phyloP scores from a whole-genome alignment of 139 green algal genomes.

The Coelastrella sp. region DNA sequence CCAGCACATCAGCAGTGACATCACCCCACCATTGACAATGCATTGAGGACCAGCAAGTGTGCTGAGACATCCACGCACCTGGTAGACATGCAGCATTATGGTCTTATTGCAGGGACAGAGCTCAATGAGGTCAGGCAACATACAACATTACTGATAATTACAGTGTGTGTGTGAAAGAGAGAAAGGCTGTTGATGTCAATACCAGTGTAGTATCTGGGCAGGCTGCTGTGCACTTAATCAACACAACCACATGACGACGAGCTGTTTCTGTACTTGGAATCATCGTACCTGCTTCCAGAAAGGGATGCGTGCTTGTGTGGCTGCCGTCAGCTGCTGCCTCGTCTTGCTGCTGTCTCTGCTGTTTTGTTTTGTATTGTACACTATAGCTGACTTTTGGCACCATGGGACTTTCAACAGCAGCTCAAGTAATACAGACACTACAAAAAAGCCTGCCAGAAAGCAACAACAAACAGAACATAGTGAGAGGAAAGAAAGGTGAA shows the following conservation, averaged over 20 bases:
- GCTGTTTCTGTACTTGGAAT: too few relatives aligned
- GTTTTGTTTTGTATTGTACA: background rate
- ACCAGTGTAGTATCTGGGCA: too few relatives aligned
- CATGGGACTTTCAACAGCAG: background rate
- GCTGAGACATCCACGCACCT: background rate
- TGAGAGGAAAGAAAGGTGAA: too few relatives aligned
- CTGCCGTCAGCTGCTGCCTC: constrained; percentile 7
- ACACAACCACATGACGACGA: too few relatives aligned
- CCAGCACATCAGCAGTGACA: constrained; percentile 21
- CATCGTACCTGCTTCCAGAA: background rate
- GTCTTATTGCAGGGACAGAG: too few relatives aligned
- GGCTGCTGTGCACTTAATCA: too few relatives aligned
- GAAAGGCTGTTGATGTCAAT: too few relatives aligned
- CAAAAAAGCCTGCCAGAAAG: constrained; percentile 1
- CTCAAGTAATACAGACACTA: background rate
- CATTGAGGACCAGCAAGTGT: background rate
- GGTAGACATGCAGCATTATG: background rate
- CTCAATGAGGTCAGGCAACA: too few relatives aligned
- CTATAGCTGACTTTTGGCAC: background rate
- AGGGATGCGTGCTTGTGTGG: constrained; percentile 24
- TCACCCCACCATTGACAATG: background rate
- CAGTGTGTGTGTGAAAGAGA: too few relatives aligned
- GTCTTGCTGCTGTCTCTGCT: background rate
- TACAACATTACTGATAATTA: too few relatives aligned
- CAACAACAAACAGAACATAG: background rate